Evolutionary conservation across 1,284 basidiomycete genomes (phyloP).

Genomic region (Naganishia albida): DNA sequence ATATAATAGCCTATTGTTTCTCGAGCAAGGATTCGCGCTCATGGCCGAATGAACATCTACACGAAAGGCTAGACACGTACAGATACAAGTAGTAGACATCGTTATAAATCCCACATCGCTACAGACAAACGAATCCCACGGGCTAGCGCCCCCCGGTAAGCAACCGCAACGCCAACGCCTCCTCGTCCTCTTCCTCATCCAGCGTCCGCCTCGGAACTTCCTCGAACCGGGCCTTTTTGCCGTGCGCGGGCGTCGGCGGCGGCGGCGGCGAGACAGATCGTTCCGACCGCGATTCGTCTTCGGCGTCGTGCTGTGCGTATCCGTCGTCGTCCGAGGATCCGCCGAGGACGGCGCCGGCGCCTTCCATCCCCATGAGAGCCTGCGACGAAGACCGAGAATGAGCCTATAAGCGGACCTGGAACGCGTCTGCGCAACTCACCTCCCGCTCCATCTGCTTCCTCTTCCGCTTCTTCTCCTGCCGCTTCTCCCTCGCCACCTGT

Average conservation of each 20-base stretch:
- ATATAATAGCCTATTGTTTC: no score
- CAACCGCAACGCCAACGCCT: conserved; percentile 50
- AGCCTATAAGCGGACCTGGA: background rate
- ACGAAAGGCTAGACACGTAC: background rate
- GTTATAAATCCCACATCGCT: background rate
- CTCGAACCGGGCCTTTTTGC: background rate
- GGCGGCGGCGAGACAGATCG: background rate
- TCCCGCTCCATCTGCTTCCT: conserved; percentile 81
- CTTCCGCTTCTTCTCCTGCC: conserved; percentile 78
- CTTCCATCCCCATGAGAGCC: conserved; percentile 30
- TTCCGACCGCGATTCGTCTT: conserved; percentile 30
- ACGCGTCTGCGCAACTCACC: conserved; percentile 41
- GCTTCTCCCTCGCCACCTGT: conserved; percentile 81
- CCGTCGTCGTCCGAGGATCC: conserved; percentile 26
- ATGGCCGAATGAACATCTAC: background rate
- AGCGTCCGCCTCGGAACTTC: background rate
- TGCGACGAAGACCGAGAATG: background rate
- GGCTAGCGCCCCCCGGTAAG: conserved; percentile 40
- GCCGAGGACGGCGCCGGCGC: conserved; percentile 32
- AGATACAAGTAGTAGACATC: background rate
- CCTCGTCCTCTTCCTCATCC: conserved; percentile 48
- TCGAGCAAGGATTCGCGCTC: no score
- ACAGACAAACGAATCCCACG: background rate
- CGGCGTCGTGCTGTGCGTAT: background rate
- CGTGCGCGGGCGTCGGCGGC: background rate